A percentile compares a stretch with the other conserved stretches of the same genome.
phyloP scores from a whole-genome alignment of 2,329 filamentous ascomycete genomes.

The Diatrype stigma region DNA sequence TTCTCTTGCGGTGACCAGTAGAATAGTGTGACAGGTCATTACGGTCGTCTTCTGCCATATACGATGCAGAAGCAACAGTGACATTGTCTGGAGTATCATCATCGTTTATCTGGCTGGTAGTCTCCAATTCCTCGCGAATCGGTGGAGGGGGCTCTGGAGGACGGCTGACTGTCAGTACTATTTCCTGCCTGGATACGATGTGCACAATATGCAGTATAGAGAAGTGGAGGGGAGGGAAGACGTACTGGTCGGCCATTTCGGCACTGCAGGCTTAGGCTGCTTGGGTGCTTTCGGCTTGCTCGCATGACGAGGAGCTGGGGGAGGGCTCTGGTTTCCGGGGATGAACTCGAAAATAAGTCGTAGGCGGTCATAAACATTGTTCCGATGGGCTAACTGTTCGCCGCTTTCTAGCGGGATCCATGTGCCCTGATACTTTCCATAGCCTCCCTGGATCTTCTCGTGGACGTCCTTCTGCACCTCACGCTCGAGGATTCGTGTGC shows the following conservation, averaged over 20 bases:
- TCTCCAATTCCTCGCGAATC: constrained; percentile 61
- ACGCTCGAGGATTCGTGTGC: constrained; percentile 90
- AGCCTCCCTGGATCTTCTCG: constrained; percentile 97
- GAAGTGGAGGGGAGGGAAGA: constrained; percentile 8
- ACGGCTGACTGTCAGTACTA: constrained; percentile 13
- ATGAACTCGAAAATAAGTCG: constrained; percentile 85
- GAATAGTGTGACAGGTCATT: constrained; percentile 63
- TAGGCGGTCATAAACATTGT: constrained; percentile 80
- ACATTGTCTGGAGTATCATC: constrained; percentile 80
- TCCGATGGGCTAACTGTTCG: constrained; percentile 76
- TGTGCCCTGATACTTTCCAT: constrained; percentile 98
- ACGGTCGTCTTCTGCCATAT: constrained; percentile 78
- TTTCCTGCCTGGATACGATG: neutral
- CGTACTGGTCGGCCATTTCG: constrained; percentile 51
- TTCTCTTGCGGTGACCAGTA: constrained; percentile 68
- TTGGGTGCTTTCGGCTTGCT: constrained; percentile 79
- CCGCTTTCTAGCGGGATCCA: constrained; percentile 90
- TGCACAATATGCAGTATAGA: neutral
- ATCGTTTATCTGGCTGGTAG: constrained; percentile 60
- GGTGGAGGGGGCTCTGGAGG: constrained; percentile 33
- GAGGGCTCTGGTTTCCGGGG: constrained; percentile 80
- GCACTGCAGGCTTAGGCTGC: constrained; percentile 52
- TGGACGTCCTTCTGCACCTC: constrained; percentile 96
- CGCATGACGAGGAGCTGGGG: constrained; percentile 88
- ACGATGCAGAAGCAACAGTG: constrained; percentile 79